These are phyloP conservation scores for Suaeda aralocaspica DNA, from an alignment of 148 eudicot species.

Conservation along the genomic window DNA sequence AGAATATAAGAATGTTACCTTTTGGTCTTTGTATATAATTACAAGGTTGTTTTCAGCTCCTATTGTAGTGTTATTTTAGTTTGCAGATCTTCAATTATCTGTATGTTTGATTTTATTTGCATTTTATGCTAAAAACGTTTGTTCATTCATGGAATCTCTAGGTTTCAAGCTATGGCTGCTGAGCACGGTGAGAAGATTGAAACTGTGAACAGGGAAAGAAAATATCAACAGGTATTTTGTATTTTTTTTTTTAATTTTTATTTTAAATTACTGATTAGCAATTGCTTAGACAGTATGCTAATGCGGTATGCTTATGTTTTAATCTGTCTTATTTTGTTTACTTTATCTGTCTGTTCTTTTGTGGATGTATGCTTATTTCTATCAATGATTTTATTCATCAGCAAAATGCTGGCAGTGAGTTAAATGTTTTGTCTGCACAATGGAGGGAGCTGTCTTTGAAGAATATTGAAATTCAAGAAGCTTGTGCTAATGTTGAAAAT, in stretches of 20 bases:
- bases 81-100: not conserved
- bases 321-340: not conserved
- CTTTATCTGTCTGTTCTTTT: not conserved
- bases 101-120: not conserved
- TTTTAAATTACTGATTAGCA: not conserved
- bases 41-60: not conserved
- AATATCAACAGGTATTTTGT: slow-evolving; percentile 72
- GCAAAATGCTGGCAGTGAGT: slow-evolving; percentile 92
- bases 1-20: not conserved
- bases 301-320: not conserved
- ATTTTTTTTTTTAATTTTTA: not conserved
- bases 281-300: not conserved
- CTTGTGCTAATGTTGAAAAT: slow-evolving; percentile 55
- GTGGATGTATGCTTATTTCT: not conserved
- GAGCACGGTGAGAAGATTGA: slow-evolving; percentile 72
- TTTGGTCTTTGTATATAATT: not conserved
- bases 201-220: slow-evolving; percentile 86
- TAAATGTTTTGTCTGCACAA: slow-evolving; percentile 78
- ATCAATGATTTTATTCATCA: slow-evolving; percentile 32
- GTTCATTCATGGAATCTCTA: slow-evolving; percentile 16
- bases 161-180: slow-evolving; percentile 67
- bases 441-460: slow-evolving; percentile 92
- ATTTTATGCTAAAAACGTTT: not conserved
- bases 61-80: not conserved
- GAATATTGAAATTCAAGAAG: slow-evolving; percentile 78